Evolutionary conservation across 2,329 filamentous ascomycete species (phyloP).

Genomic region (Pseudocercospora fijiensis): DNA sequence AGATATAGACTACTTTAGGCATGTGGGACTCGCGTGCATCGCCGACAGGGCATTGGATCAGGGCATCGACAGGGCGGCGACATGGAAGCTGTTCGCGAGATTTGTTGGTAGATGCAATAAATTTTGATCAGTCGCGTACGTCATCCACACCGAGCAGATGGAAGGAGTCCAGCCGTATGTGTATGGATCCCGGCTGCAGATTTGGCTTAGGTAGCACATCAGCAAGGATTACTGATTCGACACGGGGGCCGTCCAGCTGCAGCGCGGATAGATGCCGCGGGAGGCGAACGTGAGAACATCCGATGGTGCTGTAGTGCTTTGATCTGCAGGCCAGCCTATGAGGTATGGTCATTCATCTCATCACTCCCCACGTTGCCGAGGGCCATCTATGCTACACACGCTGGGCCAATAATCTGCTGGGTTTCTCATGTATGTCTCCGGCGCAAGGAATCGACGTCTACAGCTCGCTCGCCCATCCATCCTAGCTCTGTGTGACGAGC

Average conservation of each 20-base stretch:
- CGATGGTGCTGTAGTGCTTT: not conserved
- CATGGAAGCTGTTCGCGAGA: not conserved
- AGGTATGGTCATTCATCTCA: not conserved
- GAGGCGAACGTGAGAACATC: not conserved
- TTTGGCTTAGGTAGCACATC: slow-evolving; percentile 16
- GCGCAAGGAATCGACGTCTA: slow-evolving; percentile 1
- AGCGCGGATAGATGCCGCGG: slow-evolving; percentile 9
- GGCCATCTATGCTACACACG: slow-evolving; percentile 14
- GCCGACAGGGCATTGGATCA: not conserved
- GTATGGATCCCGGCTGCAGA: slow-evolving; percentile 8
- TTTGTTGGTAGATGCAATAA: slow-evolving; percentile 1
- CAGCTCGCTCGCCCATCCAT: not conserved
- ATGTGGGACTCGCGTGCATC: slow-evolving; percentile 2
- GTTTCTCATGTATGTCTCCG: not conserved
- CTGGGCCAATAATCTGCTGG: slow-evolving; percentile 4
- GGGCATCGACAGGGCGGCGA: not conserved
- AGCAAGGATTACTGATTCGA: slow-evolving; percentile 6
- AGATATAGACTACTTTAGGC: not conserved
- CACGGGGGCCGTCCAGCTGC: slow-evolving; percentile 3
- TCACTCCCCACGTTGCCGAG: slow-evolving; percentile 11
- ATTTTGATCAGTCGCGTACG: slow-evolving; percentile 13
- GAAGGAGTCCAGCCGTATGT: slow-evolving; percentile 6
- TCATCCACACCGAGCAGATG: slow-evolving; percentile 8
- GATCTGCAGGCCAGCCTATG: not conserved
- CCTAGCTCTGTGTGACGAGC: slow-evolving; percentile 11